These are phyloP conservation scores for Ceratocystis papillata DNA, from an alignment of 2,329 filamentous ascomycete genomes.

Conservation along the genomic window DNA sequence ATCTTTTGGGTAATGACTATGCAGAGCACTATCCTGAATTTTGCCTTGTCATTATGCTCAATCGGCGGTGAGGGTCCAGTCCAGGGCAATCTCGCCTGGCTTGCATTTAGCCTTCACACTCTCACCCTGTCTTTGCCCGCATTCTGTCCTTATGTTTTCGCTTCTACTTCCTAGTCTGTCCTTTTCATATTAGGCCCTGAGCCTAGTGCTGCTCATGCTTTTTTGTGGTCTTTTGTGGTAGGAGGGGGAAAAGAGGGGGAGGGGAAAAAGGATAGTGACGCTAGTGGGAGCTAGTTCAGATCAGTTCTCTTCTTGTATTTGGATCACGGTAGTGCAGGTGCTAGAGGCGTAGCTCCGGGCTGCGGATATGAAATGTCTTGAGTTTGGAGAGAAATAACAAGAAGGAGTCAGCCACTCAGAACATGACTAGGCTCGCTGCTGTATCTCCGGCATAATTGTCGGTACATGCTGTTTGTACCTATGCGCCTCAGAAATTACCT, in stretches of 20 bases:
- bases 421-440: background rate
- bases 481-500: background rate
- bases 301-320: background rate
- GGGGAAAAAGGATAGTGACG: background rate
- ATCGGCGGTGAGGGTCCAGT: slow-evolving; percentile 2
- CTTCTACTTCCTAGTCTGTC: slow-evolving; percentile 5
- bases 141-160: background rate
- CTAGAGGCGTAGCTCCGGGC: background rate
- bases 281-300: background rate
- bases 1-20: background rate
- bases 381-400: background rate
- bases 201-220: background rate
- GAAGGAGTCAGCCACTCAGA: background rate
- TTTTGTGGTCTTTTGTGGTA: background rate
- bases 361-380: background rate
- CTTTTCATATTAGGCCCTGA: slow-evolving; percentile 1
- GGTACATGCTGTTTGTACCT: background rate
- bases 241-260: background rate
- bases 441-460: background rate
- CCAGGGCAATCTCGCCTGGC: background rate
- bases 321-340: background rate
- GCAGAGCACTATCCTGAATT: background rate
- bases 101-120: background rate
- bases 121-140: background rate
- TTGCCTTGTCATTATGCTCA: background rate